These are phyloP conservation scores for Canna indica DNA, from an alignment of 176 grass and related monocot genomes.

Conservation along the genomic window DNA sequence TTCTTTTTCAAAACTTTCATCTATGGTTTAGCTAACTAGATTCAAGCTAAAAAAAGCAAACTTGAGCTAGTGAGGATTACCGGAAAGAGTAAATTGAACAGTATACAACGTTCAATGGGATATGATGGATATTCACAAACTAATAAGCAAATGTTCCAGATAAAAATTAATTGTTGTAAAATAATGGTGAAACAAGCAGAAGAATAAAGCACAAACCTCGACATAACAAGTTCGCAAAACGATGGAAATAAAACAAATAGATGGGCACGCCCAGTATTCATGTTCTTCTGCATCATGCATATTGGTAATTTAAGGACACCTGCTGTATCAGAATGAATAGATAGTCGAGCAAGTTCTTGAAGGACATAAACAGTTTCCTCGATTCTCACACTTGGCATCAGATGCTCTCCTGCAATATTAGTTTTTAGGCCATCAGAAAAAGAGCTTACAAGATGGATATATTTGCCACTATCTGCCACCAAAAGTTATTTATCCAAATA, in stretches of 20 bases:
- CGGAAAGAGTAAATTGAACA: no score
- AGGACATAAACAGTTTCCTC: conserved; percentile 80
- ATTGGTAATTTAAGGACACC: conserved; percentile 50
- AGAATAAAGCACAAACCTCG: conserved; percentile 53
- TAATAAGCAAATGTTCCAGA: no score
- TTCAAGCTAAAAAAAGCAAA: no score
- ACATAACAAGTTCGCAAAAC: conserved; percentile 83
- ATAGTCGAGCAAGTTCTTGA: conserved; percentile 84
- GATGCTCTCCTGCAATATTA: conserved; percentile 57
- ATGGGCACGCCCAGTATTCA: conserved; percentile 48
- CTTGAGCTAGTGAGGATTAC: no score
- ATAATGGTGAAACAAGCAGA: not conserved
- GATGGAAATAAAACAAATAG: conserved; percentile 80
- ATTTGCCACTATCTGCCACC: not conserved
- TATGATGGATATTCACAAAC: no score
- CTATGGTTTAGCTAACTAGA: no score
- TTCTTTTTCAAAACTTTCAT: no score
- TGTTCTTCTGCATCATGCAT: conserved; percentile 44
- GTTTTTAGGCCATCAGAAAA: not conserved
- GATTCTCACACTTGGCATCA: conserved; percentile 64
- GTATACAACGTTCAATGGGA: no score
- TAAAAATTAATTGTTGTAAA: no score
- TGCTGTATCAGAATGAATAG: conserved; percentile 52
- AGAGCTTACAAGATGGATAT: not conserved
- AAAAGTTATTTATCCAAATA: not conserved